Evolutionary conservation across 2,329 filamentous ascomycete species (phyloP).

Genomic region (Fusarium albosuccineum): DNA sequence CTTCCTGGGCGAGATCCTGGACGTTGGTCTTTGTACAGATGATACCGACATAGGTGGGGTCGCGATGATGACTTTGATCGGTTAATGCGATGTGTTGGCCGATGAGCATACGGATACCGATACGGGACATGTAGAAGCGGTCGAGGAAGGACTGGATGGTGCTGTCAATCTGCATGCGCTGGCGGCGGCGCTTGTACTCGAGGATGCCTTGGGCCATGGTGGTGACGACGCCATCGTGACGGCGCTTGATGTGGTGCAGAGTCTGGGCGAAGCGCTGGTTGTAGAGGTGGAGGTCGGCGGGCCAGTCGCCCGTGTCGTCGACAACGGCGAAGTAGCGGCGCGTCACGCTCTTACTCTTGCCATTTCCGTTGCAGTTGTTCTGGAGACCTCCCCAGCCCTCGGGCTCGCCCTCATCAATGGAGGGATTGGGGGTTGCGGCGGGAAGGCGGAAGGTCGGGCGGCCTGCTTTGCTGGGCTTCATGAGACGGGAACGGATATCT

Average conservation of each 20-base stretch:
- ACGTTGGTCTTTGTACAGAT: conserved; percentile 99
- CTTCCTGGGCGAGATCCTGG: conserved; percentile 92
- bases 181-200: conserved; percentile 95
- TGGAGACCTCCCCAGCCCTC: conserved; percentile 66
- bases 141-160: conserved; percentile 98
- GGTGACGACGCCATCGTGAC: conserved; percentile 97
- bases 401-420: conserved; percentile 87
- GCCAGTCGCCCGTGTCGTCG: conserved; percentile 91
- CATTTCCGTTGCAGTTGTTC: conserved; percentile 60
- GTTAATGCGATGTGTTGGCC: conserved; percentile 98
- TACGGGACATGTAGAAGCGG: conserved; percentile 99
- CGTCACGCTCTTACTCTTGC: conserved; percentile 62
- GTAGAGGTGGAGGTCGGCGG: conserved; percentile 92
- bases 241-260: conserved; percentile 92
- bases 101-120: conserved; percentile 99
- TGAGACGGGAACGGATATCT: conserved; percentile 83
- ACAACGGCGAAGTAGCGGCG: conserved; percentile 88
- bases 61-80: conserved; percentile 88
- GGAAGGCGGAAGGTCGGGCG: conserved; percentile 77
- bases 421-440: conserved; percentile 90
- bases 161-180: conserved; percentile 98
- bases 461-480: conserved; percentile 73
- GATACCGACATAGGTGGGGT: conserved; percentile 96
- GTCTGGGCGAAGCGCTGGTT: conserved; percentile 92
- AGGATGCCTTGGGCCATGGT: conserved; percentile 98